These are phyloP conservation scores for Monosporascus sp. DNA, from an alignment of 2,329 filamentous ascomycete species.

Conservation along the genomic window DNA sequence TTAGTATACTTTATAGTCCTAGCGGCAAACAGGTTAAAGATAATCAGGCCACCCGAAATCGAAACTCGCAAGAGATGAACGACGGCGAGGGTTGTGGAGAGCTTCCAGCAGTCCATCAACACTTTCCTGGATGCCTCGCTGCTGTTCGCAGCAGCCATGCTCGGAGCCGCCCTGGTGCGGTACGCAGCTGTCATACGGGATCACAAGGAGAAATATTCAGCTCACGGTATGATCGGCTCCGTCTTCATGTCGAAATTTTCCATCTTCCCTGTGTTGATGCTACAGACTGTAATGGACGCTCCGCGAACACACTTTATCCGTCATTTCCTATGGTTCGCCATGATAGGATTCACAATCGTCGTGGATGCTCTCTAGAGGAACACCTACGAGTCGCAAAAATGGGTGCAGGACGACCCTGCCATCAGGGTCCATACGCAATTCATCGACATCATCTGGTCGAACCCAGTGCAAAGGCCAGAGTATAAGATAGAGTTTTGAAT, in stretches of 20 bases:
- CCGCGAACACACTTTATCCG: conserved; percentile 8
- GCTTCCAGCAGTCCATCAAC: conserved; percentile 11
- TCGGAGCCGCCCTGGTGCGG: conserved; percentile 13
- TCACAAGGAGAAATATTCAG: conserved; percentile 10
- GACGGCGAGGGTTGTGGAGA: neutral
- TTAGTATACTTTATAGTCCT: conserved; percentile 10
- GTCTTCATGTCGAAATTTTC: conserved; percentile 15
- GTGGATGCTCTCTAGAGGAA: conserved; percentile 12
- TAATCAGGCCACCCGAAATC: neutral
- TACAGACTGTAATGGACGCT: conserved; percentile 7
- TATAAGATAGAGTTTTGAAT: conserved; percentile 1
- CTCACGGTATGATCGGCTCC: conserved; percentile 14
- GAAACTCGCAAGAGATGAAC: neutral
- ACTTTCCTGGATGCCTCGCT: conserved; percentile 13
- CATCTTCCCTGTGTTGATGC: conserved; percentile 12
- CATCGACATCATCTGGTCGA: conserved; percentile 3
- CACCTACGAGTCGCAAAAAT: neutral
- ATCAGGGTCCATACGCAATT: conserved; percentile 1
- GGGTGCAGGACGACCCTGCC: neutral
- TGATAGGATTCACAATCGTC: conserved; percentile 10
- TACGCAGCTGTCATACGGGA: conserved; percentile 5
- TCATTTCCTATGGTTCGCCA: conserved; percentile 15
- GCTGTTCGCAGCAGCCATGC: conserved; percentile 15
- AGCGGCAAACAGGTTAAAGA: conserved; percentile 2
- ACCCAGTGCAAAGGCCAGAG: conserved; percentile 4